These are phyloP conservation scores for Urostyla sp. DNA, from an alignment of 73 alveolate genomes.

Conservation along the genomic window DNA sequence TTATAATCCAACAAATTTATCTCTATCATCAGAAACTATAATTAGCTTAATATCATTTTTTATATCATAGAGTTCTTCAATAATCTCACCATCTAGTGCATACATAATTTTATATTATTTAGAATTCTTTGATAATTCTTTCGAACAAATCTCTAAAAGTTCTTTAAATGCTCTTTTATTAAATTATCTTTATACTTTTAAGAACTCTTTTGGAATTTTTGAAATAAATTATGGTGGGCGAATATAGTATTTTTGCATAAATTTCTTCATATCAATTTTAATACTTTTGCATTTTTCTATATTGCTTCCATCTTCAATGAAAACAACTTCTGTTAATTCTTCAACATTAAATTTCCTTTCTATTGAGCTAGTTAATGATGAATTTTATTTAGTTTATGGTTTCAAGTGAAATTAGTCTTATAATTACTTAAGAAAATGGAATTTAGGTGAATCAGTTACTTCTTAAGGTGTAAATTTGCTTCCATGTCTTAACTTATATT, in stretches of 20 bases:
- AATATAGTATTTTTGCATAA: conserved; percentile 8
- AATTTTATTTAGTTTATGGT: no score
- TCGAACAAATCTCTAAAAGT: conserved; percentile 21
- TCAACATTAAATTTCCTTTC: background rate
- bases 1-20: background rate
- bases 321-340: conserved; percentile 29
- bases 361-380: background rate
- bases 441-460: no score
- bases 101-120: conserved; percentile 7
- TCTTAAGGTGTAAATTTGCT: no score
- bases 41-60: background rate
- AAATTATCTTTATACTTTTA: conserved; percentile 8
- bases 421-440: no score
- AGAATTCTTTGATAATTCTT: background rate
- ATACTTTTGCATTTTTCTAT: background rate
- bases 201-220: conserved; percentile 42
- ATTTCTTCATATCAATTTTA: conserved; percentile 25
- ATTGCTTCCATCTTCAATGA: conserved; percentile 50
- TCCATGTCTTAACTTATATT: no score
- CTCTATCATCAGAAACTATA: background rate
- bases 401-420: no score
- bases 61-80: conserved; percentile 22
- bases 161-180: conserved; percentile 52
- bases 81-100: conserved; percentile 8
- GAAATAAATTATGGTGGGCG: conserved; percentile 40